phyloP scores from a whole-genome alignment of 441 rosid species.

The Pelargonium myrrhifolium region DNA sequence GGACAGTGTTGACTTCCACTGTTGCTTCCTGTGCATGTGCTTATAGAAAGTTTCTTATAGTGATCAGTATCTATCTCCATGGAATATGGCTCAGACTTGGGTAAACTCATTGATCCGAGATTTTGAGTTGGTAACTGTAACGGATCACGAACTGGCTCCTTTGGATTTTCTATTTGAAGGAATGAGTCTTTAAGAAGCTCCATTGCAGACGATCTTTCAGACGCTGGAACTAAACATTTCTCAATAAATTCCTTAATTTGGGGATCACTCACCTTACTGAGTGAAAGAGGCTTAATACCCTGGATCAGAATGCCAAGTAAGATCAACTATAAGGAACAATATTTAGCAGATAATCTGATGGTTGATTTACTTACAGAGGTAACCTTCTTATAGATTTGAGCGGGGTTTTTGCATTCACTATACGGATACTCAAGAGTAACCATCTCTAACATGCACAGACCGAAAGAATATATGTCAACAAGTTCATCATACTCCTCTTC shows the following conservation, averaged over 20 bases:
- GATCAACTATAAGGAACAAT: background rate
- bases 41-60: conserved; percentile 29
- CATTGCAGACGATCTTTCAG: conserved; percentile 16
- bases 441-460: conserved; percentile 95
- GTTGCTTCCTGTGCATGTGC: conserved; percentile 23
- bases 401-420: conserved; percentile 81
- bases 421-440: conserved; percentile 92
- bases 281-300: conserved; percentile 21
- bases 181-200: conserved; percentile 22
- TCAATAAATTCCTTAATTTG: conserved; percentile 21
- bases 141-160: background rate
- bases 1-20: conserved; percentile 21
- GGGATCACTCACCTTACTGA: conserved; percentile 19
- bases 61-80: conserved; percentile 42
- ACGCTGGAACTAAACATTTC: conserved; percentile 24
- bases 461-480: conserved; percentile 90
- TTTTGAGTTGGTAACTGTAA: conserved; percentile 18
- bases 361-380: conserved; percentile 50
- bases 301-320: background rate
- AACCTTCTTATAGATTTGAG: conserved; percentile 97
- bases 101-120: conserved; percentile 21
- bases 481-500: conserved; percentile 87
- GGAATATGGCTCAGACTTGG: conserved; percentile 29
- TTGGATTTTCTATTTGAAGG: conserved; percentile 14
- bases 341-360: background rate